Evolutionary conservation across 257 asterid genomes (phyloP).

Genomic region (Nicotiana attenuata): DNA sequence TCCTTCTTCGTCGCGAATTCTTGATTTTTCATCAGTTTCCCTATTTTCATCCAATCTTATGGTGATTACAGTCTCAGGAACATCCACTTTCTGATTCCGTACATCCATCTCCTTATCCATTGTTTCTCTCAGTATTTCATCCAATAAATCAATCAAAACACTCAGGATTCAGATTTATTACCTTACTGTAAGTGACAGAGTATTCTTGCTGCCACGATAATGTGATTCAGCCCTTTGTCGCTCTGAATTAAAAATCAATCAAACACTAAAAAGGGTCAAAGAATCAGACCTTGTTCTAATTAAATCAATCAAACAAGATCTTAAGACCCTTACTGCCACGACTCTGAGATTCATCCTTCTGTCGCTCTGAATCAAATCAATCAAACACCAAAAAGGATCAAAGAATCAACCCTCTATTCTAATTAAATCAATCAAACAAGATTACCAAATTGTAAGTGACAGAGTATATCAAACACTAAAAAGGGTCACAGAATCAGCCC

Average conservation of each 20-base stretch:
- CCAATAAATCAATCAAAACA: background rate
- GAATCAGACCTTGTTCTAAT: background rate
- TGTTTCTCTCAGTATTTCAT: background rate
- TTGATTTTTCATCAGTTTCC: conserved; percentile 4
- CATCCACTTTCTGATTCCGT: background rate
- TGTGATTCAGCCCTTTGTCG: background rate
- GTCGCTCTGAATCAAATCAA: background rate
- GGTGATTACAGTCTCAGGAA: background rate
- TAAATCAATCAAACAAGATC: background rate
- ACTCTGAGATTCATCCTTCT: background rate
- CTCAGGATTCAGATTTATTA: no score
- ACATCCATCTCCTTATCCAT: background rate
- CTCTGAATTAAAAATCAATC: background rate
- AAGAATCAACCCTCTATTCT: background rate
- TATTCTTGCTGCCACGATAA: no score
- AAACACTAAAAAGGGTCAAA: background rate
- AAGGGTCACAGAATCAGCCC: background rate
- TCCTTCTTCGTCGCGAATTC: background rate
- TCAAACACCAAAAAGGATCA: background rate
- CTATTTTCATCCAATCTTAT: conserved; percentile 1
- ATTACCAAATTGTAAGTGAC: background rate
- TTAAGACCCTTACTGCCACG: no score
- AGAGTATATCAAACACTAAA: background rate
- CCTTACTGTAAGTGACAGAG: no score
- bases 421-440: background rate